phyloP scores from a whole-genome alignment of 768 basidiomycete genomes.

The Gloeostereum incarnatum region DNA sequence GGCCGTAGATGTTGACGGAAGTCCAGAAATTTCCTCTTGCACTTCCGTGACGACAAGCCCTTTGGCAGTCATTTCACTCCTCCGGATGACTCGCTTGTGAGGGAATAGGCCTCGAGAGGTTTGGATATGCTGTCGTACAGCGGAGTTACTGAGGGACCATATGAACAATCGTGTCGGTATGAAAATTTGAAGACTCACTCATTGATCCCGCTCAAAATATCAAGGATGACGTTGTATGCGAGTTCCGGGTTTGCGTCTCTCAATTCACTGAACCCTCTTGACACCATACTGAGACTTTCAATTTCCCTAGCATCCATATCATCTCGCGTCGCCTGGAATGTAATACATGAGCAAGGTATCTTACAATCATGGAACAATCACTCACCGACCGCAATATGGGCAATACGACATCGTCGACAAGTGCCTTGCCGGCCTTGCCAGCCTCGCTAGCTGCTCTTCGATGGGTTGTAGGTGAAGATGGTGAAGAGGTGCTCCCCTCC shows the following conservation, averaged over 20 bases:
- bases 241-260: constrained; percentile 76
- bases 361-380: constrained; percentile 6
- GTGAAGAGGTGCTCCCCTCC: constrained; percentile 38
- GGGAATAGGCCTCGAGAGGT: constrained; percentile 76
- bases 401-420: constrained; percentile 81
- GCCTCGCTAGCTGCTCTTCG: constrained; percentile 45
- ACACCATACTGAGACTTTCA: constrained; percentile 83
- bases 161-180: constrained; percentile 4
- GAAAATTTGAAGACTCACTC: constrained; percentile 47
- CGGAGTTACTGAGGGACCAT: constrained; percentile 48
- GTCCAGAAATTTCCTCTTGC: constrained; percentile 57
- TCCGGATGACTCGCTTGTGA: constrained; percentile 67
- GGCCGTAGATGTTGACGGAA: constrained; percentile 23
- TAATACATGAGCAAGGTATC: constrained; percentile 3
- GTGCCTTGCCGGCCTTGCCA: constrained; percentile 51
- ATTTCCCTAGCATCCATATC: constrained; percentile 87
- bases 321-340: constrained; percentile 54
- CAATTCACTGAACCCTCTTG: constrained; percentile 83
- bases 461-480: constrained; percentile 40
- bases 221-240: constrained; percentile 81
- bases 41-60: constrained; percentile 81
- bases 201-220: constrained; percentile 84
- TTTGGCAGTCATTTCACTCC: constrained; percentile 78
- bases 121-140: constrained; percentile 77
- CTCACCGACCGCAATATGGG: constrained; percentile 71